Percentiles rank a stretch among this genome's conserved stretches.
phyloP scores from a whole-genome alignment of 305 asterid genomes.

The Lippia alba region DNA sequence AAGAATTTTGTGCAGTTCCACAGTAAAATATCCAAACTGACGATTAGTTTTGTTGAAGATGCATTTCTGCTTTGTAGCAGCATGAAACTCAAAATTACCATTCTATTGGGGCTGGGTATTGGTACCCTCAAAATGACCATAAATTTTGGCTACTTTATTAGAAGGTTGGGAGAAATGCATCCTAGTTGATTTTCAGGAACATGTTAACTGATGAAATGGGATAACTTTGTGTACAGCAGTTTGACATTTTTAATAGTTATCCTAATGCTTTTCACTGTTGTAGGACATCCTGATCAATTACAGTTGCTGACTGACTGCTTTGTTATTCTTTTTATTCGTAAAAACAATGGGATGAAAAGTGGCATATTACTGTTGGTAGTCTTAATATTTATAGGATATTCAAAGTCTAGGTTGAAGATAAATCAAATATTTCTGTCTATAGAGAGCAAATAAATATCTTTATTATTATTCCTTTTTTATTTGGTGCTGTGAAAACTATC shows the following conservation, averaged over 20 bases:
- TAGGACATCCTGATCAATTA: too few relatives aligned
- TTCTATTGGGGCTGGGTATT: constrained; percentile 1
- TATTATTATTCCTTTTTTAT: constrained; percentile 2
- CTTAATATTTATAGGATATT: constrained; percentile 23
- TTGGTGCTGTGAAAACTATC: constrained; percentile 18
- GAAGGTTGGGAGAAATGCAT: too few relatives aligned
- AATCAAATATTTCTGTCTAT: constrained; percentile 3
- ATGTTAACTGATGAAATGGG: too few relatives aligned
- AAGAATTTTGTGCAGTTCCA: constrained; percentile 1
- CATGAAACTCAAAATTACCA: constrained; percentile 16
- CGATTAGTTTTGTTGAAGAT: constrained; percentile 5
- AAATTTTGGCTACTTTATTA: too few relatives aligned
- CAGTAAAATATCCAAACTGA: constrained; percentile 13
- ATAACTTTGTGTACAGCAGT: too few relatives aligned
- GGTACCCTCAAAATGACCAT: too few relatives aligned
- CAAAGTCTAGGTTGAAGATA: background rate
- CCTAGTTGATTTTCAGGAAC: too few relatives aligned
- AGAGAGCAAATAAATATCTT: constrained; percentile 6
- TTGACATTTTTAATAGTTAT: too few relatives aligned
- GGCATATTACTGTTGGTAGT: background rate
- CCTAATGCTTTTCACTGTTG: too few relatives aligned
- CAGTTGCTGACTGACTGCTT: constrained; percentile 11
- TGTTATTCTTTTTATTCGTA: background rate
- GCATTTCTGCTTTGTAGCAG: constrained; percentile 16
- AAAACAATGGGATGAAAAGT: background rate